Base-by-base conservation (phyloP, 179 eudicot species). In the Silene vulgaris region DNA sequence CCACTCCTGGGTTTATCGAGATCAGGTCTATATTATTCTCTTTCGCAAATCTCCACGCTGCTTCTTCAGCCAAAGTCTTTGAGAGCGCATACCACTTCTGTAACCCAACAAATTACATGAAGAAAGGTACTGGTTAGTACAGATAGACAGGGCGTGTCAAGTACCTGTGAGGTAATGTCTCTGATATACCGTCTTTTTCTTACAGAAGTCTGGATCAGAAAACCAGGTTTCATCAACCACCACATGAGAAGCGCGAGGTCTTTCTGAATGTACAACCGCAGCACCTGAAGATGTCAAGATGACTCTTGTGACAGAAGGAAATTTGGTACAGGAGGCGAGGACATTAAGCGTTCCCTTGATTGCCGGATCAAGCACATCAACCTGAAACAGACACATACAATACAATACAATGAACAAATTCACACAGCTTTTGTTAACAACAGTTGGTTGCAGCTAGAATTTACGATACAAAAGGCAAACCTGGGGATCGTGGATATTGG, bases 41-140 rank as follows among this genome's bases (percentile, higher is more conserved):
- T 69, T 85, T 86, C 19, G 77, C 89, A 80, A 83, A 83, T 28
- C 80, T 85, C 91, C 91, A 88, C 14, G 89, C 91, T 67, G 89
- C 86, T 5, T 88, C 91, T 76, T 88, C 89, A 2, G 91, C 89
- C 83, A 88, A 77, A 35, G 88, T 88, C 78, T 86, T 88, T 2
- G 91, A 88, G 3, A 88, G 85, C 28, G 80, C 69, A 75, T 88
- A 88, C 89, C 91, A 88, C 74, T 65, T 20, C 84, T 84, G 74
- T 50, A 50, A 50, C 16, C n/a, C 56, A 0, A 50, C 54, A 48
- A 48, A 48, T 48, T 3, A 48, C 54, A 48, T 32, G 4, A 32
- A 32, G 5, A 4, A 32, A 32, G 35, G 43, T 5, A 37, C 43
- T 37, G 1, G 43, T 37, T 37, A 37, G 43, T 5, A 37, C 43